A percentile compares a stretch with the other conserved stretches of the same genome.
These are phyloP conservation scores for Exophiala spinifera DNA, from an alignment of 2,329 filamentous ascomycete species.

Conservation along the genomic window DNA sequence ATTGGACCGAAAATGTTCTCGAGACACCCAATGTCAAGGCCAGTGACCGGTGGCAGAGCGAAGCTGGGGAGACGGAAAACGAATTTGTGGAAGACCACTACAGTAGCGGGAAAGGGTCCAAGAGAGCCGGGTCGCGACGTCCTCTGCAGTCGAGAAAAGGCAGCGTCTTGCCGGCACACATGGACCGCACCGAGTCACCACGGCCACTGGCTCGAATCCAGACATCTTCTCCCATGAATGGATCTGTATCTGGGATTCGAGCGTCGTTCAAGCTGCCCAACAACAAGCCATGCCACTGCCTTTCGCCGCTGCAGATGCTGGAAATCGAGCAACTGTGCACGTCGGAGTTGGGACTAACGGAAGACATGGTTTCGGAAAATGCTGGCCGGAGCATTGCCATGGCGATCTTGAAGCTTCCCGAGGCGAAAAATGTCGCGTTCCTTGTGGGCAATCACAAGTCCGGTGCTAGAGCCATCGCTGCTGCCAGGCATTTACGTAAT, in stretches of 20 bases:
- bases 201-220: constrained; percentile 24
- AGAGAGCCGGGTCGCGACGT: constrained; percentile 40
- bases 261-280: constrained; percentile 52
- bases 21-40: constrained; percentile 51
- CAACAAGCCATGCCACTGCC: constrained; percentile 55
- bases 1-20: constrained; percentile 88
- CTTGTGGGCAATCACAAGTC: constrained; percentile 95
- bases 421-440: constrained; percentile 56
- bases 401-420: constrained; percentile 63
- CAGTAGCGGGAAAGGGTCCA: constrained; percentile 47
- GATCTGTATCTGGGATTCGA: constrained; percentile 29
- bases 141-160: constrained; percentile 41
- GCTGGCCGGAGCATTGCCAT: constrained; percentile 85
- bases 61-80: constrained; percentile 62
- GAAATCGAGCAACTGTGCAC: constrained; percentile 89
- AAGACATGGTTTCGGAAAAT: constrained; percentile 90
- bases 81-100: constrained; percentile 38
- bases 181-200: constrained; percentile 29
- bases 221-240: constrained; percentile 44
- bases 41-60: constrained; percentile 63
- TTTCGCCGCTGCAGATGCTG: constrained; percentile 76
- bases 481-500: constrained; percentile 80
- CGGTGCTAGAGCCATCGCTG: constrained; percentile 78
- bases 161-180: constrained; percentile 41
- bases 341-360: constrained; percentile 78